Evolutionary conservation across 192 early-diverging fungal genomes (phyloP).

Genomic region (Coemansia sp.): DNA sequence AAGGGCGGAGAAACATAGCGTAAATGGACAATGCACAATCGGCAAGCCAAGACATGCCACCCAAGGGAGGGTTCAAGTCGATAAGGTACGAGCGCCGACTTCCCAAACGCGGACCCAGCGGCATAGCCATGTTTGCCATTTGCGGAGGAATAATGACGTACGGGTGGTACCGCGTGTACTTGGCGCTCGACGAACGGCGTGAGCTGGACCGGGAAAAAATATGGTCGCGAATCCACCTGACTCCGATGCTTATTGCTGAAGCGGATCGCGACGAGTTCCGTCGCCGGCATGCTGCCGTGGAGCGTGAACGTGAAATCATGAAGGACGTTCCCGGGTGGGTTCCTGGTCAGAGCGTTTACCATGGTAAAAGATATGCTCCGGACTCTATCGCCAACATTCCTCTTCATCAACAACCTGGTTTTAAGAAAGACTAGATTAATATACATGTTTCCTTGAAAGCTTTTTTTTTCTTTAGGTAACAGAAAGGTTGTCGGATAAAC

Average conservation of each 20-base stretch:
- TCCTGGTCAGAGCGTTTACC: conserved; percentile 84
- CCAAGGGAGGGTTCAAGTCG: conserved; percentile 65
- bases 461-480: neutral
- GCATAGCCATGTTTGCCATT: conserved; percentile 73
- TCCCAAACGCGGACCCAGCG: conserved; percentile 88
- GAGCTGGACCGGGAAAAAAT: conserved; percentile 90
- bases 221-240: conserved; percentile 89
- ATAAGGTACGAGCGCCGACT: conserved; percentile 86
- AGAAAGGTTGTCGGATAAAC: conserved; percentile 1
- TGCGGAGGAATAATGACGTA: conserved; percentile 73
- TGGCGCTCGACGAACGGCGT: conserved; percentile 50
- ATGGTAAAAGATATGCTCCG: conserved; percentile 76
- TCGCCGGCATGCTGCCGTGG: conserved; percentile 67
- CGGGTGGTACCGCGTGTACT: conserved; percentile 70
- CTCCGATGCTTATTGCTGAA: conserved; percentile 91
- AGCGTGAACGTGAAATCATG: conserved; percentile 84
- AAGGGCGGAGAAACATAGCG: neutral
- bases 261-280: conserved; percentile 87
- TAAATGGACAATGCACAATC: conserved; percentile 25
- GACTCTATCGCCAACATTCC: conserved; percentile 51
- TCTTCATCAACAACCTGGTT: conserved; percentile 39
- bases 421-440: conserved; percentile 16
- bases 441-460: neutral
- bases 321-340: conserved; percentile 75
- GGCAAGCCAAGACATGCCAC: conserved; percentile 46